These are phyloP conservation scores for Hebeloma cylindrosporum DNA, from an alignment of 768 basidiomycete genomes.

Conservation along the genomic window DNA sequence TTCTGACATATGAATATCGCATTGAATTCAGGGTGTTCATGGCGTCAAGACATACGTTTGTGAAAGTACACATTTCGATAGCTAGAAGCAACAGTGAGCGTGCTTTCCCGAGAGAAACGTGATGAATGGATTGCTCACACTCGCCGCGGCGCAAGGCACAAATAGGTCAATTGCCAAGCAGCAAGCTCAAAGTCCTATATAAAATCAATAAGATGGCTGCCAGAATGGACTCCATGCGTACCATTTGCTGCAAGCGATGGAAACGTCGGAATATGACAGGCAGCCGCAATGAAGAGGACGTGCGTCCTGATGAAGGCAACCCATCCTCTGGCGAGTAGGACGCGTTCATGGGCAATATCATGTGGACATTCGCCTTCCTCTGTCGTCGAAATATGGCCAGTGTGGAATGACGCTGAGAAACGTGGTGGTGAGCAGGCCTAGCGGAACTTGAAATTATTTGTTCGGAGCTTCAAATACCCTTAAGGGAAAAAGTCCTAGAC, in stretches of 20 bases:
- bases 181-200: conserved; percentile 93
- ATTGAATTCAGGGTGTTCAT: neutral
- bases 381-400: conserved; percentile 42
- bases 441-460: conserved; percentile 23
- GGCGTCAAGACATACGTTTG: conserved; percentile 63
- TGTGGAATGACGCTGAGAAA: conserved; percentile 17
- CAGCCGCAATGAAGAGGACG: conserved; percentile 48
- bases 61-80: conserved; percentile 98
- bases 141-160: conserved; percentile 88
- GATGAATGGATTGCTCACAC: conserved; percentile 73
- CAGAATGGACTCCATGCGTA: conserved; percentile 28
- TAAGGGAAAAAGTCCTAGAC: conserved; percentile 18
- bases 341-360: conserved; percentile 41
- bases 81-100: conserved; percentile 35
- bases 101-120: conserved; percentile 2
- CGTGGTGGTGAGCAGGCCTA: conserved; percentile 10
- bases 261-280: conserved; percentile 81
- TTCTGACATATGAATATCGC: conserved; percentile 46
- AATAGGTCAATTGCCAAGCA: conserved; percentile 92
- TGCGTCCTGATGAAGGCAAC: conserved; percentile 23
- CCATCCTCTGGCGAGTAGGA: conserved; percentile 43
- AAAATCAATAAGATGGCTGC: conserved; percentile 1
- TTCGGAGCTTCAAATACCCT: conserved; percentile 25
- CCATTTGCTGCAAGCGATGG: conserved; percentile 87
- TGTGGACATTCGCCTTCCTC: conserved; percentile 31